Evolutionary conservation across 2,329 filamentous ascomycete genomes (phyloP).

Genomic region (Fusarium nematophilum): DNA sequence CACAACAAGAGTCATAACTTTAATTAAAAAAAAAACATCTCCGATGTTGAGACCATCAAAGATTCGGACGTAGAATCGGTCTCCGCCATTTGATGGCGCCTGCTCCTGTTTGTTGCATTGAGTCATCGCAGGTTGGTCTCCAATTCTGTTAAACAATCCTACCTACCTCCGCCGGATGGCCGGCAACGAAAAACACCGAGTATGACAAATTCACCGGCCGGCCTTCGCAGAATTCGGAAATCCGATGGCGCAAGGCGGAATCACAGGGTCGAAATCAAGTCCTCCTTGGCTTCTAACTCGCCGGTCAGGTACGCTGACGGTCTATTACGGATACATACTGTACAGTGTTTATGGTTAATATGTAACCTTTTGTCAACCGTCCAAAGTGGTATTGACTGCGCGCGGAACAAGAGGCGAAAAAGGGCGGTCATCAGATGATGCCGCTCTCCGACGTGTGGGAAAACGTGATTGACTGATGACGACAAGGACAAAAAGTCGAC

Average conservation of each 20-base stretch:
- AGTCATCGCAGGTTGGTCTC: not conserved
- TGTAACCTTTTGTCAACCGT: not conserved
- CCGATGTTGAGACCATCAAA: not conserved
- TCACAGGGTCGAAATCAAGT: not conserved
- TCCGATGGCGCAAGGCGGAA: not conserved
- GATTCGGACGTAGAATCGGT: constrained; percentile 29
- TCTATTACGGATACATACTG: not conserved
- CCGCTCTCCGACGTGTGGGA: not conserved
- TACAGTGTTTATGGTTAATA: constrained; percentile 30
- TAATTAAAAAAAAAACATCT: too few species aligned
- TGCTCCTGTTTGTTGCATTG: not conserved
- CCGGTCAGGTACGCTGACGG: not conserved
- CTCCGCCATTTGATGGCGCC: constrained; percentile 6
- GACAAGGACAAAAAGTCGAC: constrained; percentile 12
- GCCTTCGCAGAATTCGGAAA: constrained; percentile 17
- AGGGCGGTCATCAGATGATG: constrained; percentile 1
- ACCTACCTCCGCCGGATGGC: not conserved
- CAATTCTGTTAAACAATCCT: not conserved
- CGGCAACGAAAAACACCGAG: not conserved
- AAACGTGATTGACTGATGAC: constrained; percentile 29
- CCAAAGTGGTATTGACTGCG: not conserved
- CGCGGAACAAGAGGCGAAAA: not conserved
- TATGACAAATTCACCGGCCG: constrained; percentile 4
- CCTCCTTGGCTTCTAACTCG: too few species aligned
- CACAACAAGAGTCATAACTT: too few species aligned